These are phyloP conservation scores for Dillenia turbinata DNA, from an alignment of 164 flowering plant species.

Conservation along the genomic window DNA sequence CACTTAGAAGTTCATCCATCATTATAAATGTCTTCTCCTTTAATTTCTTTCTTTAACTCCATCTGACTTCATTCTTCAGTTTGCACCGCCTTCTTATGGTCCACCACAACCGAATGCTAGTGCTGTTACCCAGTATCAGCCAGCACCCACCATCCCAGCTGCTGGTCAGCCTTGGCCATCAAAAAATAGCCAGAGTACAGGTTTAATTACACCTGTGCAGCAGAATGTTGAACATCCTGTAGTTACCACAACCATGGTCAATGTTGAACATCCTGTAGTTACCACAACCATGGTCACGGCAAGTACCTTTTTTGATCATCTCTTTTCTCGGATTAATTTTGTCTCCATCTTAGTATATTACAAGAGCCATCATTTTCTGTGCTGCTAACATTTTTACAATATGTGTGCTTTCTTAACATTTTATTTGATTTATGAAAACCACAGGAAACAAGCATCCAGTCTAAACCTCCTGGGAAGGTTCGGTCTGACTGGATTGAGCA, in stretches of 20 bases:
- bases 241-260: constrained; percentile 6
- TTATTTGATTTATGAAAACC: not conserved
- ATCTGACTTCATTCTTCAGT: constrained; percentile 30
- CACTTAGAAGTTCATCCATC: not conserved
- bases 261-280: constrained; percentile 44
- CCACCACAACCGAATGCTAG: constrained; percentile 45
- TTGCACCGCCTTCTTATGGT: constrained; percentile 44
- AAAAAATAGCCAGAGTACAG: constrained; percentile 44
- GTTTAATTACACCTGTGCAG: constrained; percentile 36
- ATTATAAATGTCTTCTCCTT: too few relatives aligned
- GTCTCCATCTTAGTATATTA: too few relatives aligned
- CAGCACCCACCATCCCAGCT: constrained; percentile 2
- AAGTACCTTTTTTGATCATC: constrained; percentile 7
- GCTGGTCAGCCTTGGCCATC: constrained; percentile 65
- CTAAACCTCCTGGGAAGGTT: constrained; percentile 10
- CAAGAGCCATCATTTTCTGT: too few relatives aligned
- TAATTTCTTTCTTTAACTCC: too few relatives aligned
- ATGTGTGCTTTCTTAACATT: too few relatives aligned
- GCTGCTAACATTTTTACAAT: too few relatives aligned
- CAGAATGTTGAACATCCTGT: constrained; percentile 49
- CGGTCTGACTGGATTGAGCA: constrained; percentile 47
- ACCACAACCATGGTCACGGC: constrained; percentile 31
- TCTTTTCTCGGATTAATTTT: too few relatives aligned
- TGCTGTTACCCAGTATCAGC: constrained; percentile 52
- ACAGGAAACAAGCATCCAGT: constrained; percentile 25